phyloP scores from a whole-genome alignment of 257 asterid genomes.

The Fraxinus americana region DNA sequence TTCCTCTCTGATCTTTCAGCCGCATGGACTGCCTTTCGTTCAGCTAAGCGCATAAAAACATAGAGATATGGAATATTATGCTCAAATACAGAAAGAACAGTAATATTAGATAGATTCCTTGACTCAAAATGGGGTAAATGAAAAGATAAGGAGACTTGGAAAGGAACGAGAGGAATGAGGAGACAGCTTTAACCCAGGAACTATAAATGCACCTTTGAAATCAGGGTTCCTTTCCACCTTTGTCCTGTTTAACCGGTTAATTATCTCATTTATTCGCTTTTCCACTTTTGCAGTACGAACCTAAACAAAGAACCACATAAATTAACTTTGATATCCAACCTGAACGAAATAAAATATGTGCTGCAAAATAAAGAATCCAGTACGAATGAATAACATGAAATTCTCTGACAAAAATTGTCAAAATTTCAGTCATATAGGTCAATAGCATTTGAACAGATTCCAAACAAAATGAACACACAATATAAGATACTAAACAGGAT shows the following conservation, averaged over 20 bases:
- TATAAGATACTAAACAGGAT: no score
- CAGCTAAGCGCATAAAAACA: slow-evolving; percentile 55
- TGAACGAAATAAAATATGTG: slow-evolving; percentile 15
- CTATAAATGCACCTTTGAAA: slow-evolving; percentile 62
- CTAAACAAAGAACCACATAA: slow-evolving; percentile 38
- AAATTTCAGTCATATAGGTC: no score
- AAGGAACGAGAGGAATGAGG: not conserved
- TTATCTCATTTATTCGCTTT: slow-evolving; percentile 86
- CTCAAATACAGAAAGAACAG: slow-evolving; percentile 14
- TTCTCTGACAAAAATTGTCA: no score
- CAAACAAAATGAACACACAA: no score
- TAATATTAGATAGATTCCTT: not conserved
- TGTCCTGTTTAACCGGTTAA: slow-evolving; percentile 89
- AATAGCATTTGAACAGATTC: no score
- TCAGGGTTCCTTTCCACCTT: slow-evolving; percentile 94
- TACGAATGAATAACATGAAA: not conserved
- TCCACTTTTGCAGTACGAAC: slow-evolving; percentile 90
- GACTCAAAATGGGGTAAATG: slow-evolving; percentile 3
- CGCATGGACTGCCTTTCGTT: slow-evolving; percentile 84
- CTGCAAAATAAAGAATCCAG: slow-evolving; percentile 7
- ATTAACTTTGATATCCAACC: slow-evolving; percentile 19
- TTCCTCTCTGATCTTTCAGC: slow-evolving; percentile 94
- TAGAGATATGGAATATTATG: slow-evolving; percentile 11
- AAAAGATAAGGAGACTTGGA: not conserved
- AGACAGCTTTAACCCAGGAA: slow-evolving; percentile 1